Evolutionary conservation across 805 yeast genomes (phyloP), one percentile per base, ranked within the genome.

Genomic region (Metschnikowia lachancei): DNA sequence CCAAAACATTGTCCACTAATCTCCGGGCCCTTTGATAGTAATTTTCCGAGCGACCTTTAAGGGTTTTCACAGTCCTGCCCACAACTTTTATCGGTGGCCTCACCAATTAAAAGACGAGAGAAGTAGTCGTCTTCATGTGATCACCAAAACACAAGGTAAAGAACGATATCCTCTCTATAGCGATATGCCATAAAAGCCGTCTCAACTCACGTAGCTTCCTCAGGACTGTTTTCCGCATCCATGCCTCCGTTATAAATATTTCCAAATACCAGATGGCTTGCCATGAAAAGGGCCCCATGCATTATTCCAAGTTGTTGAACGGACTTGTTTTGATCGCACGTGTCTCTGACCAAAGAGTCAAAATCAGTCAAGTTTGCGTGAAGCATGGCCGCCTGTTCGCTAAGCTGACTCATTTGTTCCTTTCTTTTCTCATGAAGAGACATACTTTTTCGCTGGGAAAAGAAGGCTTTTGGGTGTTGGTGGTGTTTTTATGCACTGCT

Each of bases 331-430:
- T 82, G 87, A 18, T 70, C 68, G 8, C 76, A 63, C 3, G 85
- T 77, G 9, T 76, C 75, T 33, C 69, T 66, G 28, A 82, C 59
- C 47, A 80, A 61, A 45, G 68, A 74, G 52, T 79, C 78, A 56
- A 82, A 70, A 45, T 80, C 83, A 8, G 70, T 56, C 13, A 81
- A 52, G 51, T 81, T 81, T 7, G 83, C 76, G 50, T 79, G 81
- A n/a, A 81, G 63, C 52, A 77, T 75, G 0, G 78, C 77, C n/a
- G 78, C 60, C 53, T 78, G 81, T 24, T 79, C 69, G 47, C 75
- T 76, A 24, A 78, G 62, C 52, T 76, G 79, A 41, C 47, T 28
- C 38, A 51, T 28, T 22, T 49, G 55, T 35, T 46, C 46, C n/a
- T 29, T 41, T 11, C 41, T 47, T 18, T 43, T 38, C 19, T 39